Percentiles rank a stretch among this genome's conserved stretches.
These are phyloP conservation scores for Penicillium nucicola DNA, from an alignment of 495 filamentous ascomycete genomes.

Conservation along the genomic window DNA sequence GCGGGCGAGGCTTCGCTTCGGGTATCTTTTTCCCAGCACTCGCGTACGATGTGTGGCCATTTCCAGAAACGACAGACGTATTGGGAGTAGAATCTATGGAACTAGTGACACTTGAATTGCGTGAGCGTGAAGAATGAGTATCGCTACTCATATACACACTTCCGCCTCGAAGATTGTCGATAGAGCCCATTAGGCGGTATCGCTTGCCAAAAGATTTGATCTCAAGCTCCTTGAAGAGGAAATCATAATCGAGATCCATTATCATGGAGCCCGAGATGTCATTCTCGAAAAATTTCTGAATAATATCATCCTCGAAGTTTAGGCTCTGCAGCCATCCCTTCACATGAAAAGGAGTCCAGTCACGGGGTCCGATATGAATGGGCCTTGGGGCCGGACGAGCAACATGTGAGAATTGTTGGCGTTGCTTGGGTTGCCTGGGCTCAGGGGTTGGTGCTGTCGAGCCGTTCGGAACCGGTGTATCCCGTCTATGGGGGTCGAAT, in stretches of 20 bases:
- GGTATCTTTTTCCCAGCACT: not conserved
- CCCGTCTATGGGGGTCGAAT: conserved; percentile 6
- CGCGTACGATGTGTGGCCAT: conserved; percentile 3
- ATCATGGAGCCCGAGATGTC: conserved; percentile 87
- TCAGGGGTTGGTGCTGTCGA: not conserved
- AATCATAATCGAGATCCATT: conserved; percentile 81
- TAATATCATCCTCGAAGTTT: conserved; percentile 65
- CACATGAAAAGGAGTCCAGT: conserved; percentile 53
- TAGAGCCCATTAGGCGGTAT: conserved; percentile 80
- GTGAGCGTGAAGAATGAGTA: not conserved
- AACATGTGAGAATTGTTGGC: not conserved
- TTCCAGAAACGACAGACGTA: conserved; percentile 21
- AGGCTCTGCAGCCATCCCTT: conserved; percentile 72
- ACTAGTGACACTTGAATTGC: not conserved
- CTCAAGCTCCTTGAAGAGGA: conserved; percentile 81
- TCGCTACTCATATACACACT: not conserved
- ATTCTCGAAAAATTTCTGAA: conserved; percentile 83
- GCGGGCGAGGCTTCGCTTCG: not conserved
- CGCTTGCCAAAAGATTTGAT: conserved; percentile 93
- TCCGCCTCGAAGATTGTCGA: conserved; percentile 65
- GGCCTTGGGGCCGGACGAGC: not conserved
- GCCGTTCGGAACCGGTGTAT: conserved; percentile 10
- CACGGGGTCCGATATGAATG: not conserved
- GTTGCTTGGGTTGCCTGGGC: not conserved
- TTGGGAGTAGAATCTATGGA: not conserved